Evolutionary conservation across 805 yeast species (phyloP), one percentile per base, ranked within the genome.

Genomic region (Starmerella sirachaensis): DNA sequence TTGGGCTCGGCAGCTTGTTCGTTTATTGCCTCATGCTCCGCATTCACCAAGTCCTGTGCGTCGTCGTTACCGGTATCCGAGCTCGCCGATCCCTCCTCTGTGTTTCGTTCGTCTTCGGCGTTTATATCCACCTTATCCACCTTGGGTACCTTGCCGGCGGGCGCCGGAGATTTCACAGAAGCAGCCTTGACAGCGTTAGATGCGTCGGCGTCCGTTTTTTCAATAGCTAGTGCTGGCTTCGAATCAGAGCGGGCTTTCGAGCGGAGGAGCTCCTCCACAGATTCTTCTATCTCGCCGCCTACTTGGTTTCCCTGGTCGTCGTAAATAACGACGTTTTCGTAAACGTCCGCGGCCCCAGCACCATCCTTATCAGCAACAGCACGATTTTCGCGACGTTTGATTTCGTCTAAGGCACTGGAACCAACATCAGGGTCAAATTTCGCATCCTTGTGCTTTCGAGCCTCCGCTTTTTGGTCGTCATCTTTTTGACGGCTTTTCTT

Each of bases 371-470:
- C 55, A 33, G 54, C 57, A 20, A 53, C 41, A 23, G 34, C 31
- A 10, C 33, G 40, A 28, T 41, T 38, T 44, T 46, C 49, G 3
- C 54, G 45, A 9, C 52, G 40, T 23, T 45, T 42, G 4, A 31
- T 66, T 28, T 53, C 61, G 30, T 57, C 61, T n/a, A 52, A 37
- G 0, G 63, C 63, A 24, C 54, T 57, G n/a, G 50, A 33, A 16
- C 51, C 52, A 6, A 40, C 37, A 8, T 50, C 54, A 0, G 94
- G 94, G 55, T 84, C 85, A 42, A 86, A 66, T 57, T 85, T 86
- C 40, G 73, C 71, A 47, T 72, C 64, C 55, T 79, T 80, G 46
- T 71, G 74, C 47, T 66, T 72, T 16, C 66, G 59, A 48, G 82
- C 84, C 37, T 68, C 72, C 50, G 78, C 80, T 38, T 59, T 59